These are phyloP conservation scores for Paramecium caudatum DNA, from an alignment of 73 alveolate species.

Conservation along the genomic window DNA sequence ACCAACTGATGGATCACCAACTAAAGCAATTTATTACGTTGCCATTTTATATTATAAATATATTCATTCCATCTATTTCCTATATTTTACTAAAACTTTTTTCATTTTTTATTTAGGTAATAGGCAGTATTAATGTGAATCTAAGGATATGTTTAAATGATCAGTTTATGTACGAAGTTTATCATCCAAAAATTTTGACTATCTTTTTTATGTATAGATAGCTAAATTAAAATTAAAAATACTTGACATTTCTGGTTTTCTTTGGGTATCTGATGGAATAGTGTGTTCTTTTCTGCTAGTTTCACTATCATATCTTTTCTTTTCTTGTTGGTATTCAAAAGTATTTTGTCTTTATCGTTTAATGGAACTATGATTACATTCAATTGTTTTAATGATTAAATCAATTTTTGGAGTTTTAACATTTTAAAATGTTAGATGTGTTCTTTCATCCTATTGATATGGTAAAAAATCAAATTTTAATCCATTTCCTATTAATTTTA, in stretches of 20 bases:
- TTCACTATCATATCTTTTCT: neutral
- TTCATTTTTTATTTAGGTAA: neutral
- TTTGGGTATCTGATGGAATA: too few relatives aligned
- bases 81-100: slow-evolving; percentile 13
- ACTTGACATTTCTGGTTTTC: slow-evolving; percentile 9
- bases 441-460: neutral
- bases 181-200: slow-evolving; percentile 32
- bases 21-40: slow-evolving; percentile 10
- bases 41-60: neutral
- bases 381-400: neutral
- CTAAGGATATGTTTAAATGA: neutral
- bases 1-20: slow-evolving; percentile 52
- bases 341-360: slow-evolving; percentile 2
- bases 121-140: neutral
- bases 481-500: slow-evolving; percentile 1
- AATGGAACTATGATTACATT: neutral
- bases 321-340: neutral
- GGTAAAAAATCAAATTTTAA: slow-evolving; percentile 4
- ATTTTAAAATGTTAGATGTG: neutral
- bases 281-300: too few relatives aligned
- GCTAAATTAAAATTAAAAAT: neutral
- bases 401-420: neutral
- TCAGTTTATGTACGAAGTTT: neutral
- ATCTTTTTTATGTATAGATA: neutral
- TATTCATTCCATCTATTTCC: neutral